Conservation (phyloP, 1,284 basidiomycete species). For the Tilletia indica region DNA sequence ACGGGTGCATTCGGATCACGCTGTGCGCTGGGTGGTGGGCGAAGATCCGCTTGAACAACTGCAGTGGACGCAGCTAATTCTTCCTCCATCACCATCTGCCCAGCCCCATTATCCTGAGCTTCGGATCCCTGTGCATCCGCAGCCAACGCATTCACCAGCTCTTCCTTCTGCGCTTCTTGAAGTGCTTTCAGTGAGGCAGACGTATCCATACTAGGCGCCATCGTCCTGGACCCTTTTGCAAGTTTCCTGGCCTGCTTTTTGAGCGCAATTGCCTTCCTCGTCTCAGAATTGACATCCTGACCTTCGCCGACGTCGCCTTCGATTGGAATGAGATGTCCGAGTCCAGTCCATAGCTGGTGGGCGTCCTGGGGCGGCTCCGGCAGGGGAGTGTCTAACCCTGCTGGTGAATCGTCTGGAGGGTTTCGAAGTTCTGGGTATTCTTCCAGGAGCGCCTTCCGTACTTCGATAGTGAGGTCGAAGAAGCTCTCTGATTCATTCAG, state of each 20-base stretch:
- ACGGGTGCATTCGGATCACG: constrained; percentile 11
- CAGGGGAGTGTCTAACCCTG: constrained; percentile 75
- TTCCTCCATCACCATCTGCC: background rate
- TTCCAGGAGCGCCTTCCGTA: constrained; percentile 46
- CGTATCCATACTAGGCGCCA: background rate
- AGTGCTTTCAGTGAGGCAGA: background rate
- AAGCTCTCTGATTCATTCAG: constrained; percentile 65
- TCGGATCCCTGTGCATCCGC: background rate
- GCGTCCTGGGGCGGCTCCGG: constrained; percentile 69
- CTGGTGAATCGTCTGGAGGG: constrained; percentile 68
- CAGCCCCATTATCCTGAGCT: background rate
- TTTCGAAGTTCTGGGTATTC: constrained; percentile 69
- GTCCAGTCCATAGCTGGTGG: constrained; percentile 65
- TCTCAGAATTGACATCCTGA: background rate
- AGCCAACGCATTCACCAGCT: background rate
- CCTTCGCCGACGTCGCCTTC: constrained; percentile 55
- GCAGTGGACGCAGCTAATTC: background rate
- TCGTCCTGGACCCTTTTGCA: constrained; percentile 25
- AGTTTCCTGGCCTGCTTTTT: constrained; percentile 39
- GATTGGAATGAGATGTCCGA: constrained; percentile 72
- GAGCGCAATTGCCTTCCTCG: constrained; percentile 35
- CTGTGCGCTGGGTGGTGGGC: constrained; percentile 4
- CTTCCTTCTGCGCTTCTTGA: background rate
- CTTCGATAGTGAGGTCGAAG: constrained; percentile 52
- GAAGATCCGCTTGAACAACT: no score